phyloP scores from a whole-genome alignment of 306 rosid genomes.

The Begonia peltatifolia region DNA sequence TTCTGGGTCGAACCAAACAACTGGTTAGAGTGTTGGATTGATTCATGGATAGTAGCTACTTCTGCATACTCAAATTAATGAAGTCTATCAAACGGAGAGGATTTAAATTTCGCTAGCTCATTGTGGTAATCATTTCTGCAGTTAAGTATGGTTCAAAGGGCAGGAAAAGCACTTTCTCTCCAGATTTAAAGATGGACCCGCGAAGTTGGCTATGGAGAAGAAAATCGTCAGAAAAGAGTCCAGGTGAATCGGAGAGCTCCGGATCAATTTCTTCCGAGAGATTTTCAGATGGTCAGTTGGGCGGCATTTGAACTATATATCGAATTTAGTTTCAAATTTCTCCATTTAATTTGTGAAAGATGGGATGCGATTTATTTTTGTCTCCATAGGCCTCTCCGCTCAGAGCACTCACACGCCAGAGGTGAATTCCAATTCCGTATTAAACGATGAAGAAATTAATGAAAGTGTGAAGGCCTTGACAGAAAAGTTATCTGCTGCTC shows the following conservation, averaged over 20 bases:
- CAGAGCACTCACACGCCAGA: conserved; percentile 46
- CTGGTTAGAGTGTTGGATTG: neutral
- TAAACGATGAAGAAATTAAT: conserved; percentile 23
- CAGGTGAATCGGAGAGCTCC: conserved; percentile 67
- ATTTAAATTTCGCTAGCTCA: conserved; percentile 4
- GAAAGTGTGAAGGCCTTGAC: conserved; percentile 33
- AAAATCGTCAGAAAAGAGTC: conserved; percentile 66
- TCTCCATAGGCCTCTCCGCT: conserved; percentile 29
- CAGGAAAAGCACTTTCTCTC: conserved; percentile 9
- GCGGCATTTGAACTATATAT: conserved; percentile 1
- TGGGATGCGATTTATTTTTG: too few relatives aligned
- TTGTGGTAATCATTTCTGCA: neutral
- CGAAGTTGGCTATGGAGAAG: conserved; percentile 76
- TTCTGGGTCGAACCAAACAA: neutral
- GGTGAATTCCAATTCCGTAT: conserved; percentile 39
- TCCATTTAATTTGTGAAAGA: too few relatives aligned
- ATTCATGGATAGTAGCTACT: neutral
- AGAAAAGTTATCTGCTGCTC: conserved; percentile 51
- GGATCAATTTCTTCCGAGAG: conserved; percentile 70
- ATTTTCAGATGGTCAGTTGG: conserved; percentile 62
- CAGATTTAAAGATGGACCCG: conserved; percentile 38
- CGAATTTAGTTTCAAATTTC: too few relatives aligned
- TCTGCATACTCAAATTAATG: too few relatives aligned
- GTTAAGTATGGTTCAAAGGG: conserved; percentile 17
- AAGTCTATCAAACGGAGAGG: neutral